Evolutionary conservation across 768 basidiomycete genomes (phyloP).

Genomic region (Mycena floridula): DNA sequence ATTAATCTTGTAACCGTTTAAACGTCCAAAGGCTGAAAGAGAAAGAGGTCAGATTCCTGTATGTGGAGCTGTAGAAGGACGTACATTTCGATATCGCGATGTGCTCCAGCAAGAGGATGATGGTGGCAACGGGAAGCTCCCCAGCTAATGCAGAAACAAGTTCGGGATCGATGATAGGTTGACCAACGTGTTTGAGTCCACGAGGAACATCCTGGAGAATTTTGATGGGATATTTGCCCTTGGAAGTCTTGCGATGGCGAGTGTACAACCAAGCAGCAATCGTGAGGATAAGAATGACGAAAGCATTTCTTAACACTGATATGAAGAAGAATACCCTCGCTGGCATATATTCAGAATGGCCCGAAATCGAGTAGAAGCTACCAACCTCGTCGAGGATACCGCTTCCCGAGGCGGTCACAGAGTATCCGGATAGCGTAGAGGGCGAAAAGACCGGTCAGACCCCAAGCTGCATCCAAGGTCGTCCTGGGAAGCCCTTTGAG

Average conservation of each 20-base stretch:
- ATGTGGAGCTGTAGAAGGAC: slow-evolving; percentile 15
- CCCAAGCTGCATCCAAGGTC: slow-evolving; percentile 84
- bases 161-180: slow-evolving; percentile 28
- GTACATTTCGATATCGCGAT: slow-evolving; percentile 94
- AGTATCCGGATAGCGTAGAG: slow-evolving; percentile 64
- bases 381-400: slow-evolving; percentile 60
- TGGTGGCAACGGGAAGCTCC: slow-evolving; percentile 79
- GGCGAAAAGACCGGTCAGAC: slow-evolving; percentile 63
- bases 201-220: slow-evolving; percentile 80
- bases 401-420: slow-evolving; percentile 44
- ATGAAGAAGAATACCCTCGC: slow-evolving; percentile 75
- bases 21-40: slow-evolving; percentile 78
- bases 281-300: slow-evolving; percentile 85
- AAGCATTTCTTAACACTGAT: slow-evolving; percentile 72
- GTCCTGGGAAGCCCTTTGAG: slow-evolving; percentile 74
- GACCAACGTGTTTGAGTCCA: slow-evolving; percentile 63
- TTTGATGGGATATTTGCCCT: slow-evolving; percentile 76
- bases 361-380: neutral
- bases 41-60: neutral
- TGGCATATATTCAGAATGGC: no score
- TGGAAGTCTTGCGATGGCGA: slow-evolving; percentile 47
- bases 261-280: slow-evolving; percentile 84
- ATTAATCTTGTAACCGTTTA: slow-evolving; percentile 92
- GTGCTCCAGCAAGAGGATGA: slow-evolving; percentile 89
- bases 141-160: slow-evolving; percentile 66